Percentiles rank a stretch among this genome's conserved stretches.
These are phyloP conservation scores for Yamadazyma dushanensis DNA, from an alignment of 1,139 yeast genomes.

Conservation along the genomic window DNA sequence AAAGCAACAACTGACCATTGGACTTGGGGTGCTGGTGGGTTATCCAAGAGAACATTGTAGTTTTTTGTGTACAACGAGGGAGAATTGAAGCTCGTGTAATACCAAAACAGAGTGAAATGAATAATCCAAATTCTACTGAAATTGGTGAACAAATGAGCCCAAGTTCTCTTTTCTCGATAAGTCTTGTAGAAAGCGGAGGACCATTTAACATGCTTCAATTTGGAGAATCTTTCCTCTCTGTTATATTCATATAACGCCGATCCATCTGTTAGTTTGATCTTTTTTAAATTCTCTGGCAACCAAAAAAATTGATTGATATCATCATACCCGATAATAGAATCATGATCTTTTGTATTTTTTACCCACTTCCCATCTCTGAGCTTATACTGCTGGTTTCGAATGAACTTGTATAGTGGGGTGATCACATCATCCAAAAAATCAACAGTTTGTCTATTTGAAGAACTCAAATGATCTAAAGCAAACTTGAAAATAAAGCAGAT, in stretches of 20 bases:
- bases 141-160: slow-evolving; percentile 76
- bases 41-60: slow-evolving; percentile 57
- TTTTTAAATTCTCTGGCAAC: slow-evolving; percentile 64
- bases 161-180: slow-evolving; percentile 69
- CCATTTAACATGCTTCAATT: slow-evolving; percentile 61
- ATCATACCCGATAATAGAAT: slow-evolving; percentile 75
- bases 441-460: slow-evolving; percentile 5
- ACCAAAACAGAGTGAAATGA: slow-evolving; percentile 79
- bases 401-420: slow-evolving; percentile 46
- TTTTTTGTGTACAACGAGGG: slow-evolving; percentile 71
- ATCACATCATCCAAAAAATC: slow-evolving; percentile 39
- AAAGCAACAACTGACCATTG: slow-evolving; percentile 63
- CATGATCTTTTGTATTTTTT: slow-evolving; percentile 64
- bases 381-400: slow-evolving; percentile 45
- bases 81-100: slow-evolving; percentile 73
- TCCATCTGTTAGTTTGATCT: slow-evolving; percentile 45
- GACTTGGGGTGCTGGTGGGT: slow-evolving; percentile 65
- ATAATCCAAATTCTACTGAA: slow-evolving; percentile 84
- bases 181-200: slow-evolving; percentile 65
- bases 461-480: slow-evolving; percentile 24
- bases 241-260: slow-evolving; percentile 46
- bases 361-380: slow-evolving; percentile 39
- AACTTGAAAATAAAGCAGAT: slow-evolving; percentile 39
- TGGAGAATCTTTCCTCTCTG: slow-evolving; percentile 43
- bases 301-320: slow-evolving; percentile 85